Base-by-base conservation (phyloP, 2,329 filamentous ascomycete genomes). In the Pseudogymnoascus sp. region DNA sequence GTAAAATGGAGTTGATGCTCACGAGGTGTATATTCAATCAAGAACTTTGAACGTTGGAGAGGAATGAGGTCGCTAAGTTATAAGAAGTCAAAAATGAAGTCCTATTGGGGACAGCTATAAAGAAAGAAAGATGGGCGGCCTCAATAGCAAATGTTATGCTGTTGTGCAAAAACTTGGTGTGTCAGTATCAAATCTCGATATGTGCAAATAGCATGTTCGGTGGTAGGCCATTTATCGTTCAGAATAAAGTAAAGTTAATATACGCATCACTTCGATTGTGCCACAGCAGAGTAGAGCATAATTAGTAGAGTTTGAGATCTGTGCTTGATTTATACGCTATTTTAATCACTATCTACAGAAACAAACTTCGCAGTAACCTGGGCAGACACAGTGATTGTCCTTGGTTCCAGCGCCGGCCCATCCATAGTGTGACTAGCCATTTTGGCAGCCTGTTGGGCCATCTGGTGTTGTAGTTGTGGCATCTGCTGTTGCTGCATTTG, bases 331-430 rank as follows among this genome's bases (percentile, higher is more conserved):
- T 16, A 53, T 16, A 31, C 25, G n/a, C 46, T 12, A 6, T 11
- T 31, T 34, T 5, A n/a, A 31, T 18, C 25, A 34, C 28, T 31
- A 53, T 56, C 46, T 18, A 34, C 46, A 0, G 46, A 56, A n/a
- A 66, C 60, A 23, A 67, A 68, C 21, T 60, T 64, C 8, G 66
- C 67, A 62, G 66, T 67, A 3, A 68, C 62, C 18, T 38, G 40
- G 2, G 67, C 67, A 37, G 63, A 63, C 3, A 66, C 65, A 21
- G 66, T 66, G 9, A 68, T 66, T 1, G 65, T 68, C 11, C 61
- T 62, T 3, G 67, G 66, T 46, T 67, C 67, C 7, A 68, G 37
- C 9, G 66, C 31, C 5, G 66, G 65, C 1, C 66, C 67, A 0
- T 64, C 46, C 46, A 11, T 31, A 5, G 28, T 11, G 11, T 34